A percentile compares a stretch with the other conserved stretches of the same genome.
Conservation (phyloP, 768 basidiomycete genomes). For the Amanita pseudoporphyria region DNA sequence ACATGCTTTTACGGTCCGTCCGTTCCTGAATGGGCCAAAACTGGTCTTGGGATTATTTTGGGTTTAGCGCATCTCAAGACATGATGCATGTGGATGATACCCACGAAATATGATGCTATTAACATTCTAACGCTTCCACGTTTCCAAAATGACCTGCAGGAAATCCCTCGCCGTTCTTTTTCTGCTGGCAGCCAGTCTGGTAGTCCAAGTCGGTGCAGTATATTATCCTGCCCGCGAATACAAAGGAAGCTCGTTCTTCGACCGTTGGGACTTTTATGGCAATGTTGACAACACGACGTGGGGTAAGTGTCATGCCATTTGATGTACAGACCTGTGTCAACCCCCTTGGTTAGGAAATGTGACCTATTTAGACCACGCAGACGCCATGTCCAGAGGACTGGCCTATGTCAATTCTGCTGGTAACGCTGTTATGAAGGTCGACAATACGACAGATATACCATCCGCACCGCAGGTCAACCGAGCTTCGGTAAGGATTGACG, state of each 20-base stretch:
- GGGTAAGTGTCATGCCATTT: constrained; percentile 18
- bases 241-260: constrained; percentile 41
- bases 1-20: too few species aligned
- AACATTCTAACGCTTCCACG: too few species aligned
- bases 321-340: too few species aligned
- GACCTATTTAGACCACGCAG: constrained; percentile 43
- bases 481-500: constrained; percentile 47
- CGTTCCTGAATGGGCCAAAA: too few species aligned
- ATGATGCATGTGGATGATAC: too few species aligned
- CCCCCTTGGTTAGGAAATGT: constrained; percentile 51
- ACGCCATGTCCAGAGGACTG: constrained; percentile 37
- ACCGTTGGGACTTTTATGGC: constrained; percentile 46
- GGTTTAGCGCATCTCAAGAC: too few species aligned
- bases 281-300: constrained; percentile 37
- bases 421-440: constrained; percentile 62
- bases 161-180: neutral
- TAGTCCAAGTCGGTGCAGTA: neutral
- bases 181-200: neutral
- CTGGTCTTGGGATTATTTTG: too few species aligned
- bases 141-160: neutral
- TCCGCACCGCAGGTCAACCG: constrained; percentile 33
- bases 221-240: constrained; percentile 35
- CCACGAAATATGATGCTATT: too few species aligned
- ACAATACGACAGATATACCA: constrained; percentile 44
- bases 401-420: constrained; percentile 47